phyloP scores from a whole-genome alignment of 1,284 basidiomycete species.

The Boletus subluridellus region DNA sequence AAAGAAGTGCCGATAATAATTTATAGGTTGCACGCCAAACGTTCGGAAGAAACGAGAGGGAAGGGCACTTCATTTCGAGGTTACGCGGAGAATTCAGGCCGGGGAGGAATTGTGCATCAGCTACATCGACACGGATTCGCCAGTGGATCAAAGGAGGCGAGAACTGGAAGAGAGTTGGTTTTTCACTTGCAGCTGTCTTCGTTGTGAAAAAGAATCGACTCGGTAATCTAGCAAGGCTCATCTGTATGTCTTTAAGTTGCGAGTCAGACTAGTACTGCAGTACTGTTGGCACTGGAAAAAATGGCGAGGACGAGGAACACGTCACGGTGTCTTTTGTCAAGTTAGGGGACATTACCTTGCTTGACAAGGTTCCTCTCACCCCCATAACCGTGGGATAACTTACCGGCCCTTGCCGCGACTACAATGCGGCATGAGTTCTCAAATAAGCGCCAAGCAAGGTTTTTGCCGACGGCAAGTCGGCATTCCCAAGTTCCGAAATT shows the following conservation, averaged over 20 bases:
- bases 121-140: constrained; percentile 47
- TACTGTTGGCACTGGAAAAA: neutral
- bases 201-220: constrained; percentile 24
- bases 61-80: constrained; percentile 49
- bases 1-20: neutral
- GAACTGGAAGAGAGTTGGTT: constrained; percentile 48
- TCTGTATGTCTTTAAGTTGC: neutral
- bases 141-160: constrained; percentile 37
- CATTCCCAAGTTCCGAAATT: neutral
- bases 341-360: neutral
- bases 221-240: neutral
- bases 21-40: constrained; percentile 57
- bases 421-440: too few relatives aligned
- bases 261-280: neutral
- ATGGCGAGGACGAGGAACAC: neutral
- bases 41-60: constrained; percentile 50
- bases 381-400: too few relatives aligned
- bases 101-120: constrained; percentile 60
- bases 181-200: constrained; percentile 49
- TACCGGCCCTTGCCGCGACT: too few relatives aligned
- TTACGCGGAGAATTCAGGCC: constrained; percentile 40
- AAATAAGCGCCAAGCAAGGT: too few relatives aligned
- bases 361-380: too few relatives aligned
- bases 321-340: neutral
- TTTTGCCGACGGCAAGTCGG: too few relatives aligned